These are phyloP conservation scores for Garcia nutans DNA, from an alignment of 345 rosid genomes.

Conservation along the genomic window DNA sequence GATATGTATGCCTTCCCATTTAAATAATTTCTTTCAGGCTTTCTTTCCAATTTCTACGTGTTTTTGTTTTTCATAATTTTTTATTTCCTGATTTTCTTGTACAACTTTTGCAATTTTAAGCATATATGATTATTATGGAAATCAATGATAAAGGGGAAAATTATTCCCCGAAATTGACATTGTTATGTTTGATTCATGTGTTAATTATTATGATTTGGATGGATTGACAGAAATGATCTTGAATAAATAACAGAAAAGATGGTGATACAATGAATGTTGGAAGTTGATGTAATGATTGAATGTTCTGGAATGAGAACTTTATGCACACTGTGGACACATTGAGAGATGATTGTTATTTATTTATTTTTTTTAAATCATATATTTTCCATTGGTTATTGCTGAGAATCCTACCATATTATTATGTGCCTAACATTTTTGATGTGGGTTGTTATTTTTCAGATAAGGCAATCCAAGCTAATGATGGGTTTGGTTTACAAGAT, in stretches of 20 bases:
- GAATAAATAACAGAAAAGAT: neutral
- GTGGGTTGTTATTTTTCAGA: constrained; percentile 32
- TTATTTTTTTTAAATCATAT: neutral
- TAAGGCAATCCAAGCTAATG: constrained; percentile 34
- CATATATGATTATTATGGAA: neutral
- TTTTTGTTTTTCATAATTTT: neutral
- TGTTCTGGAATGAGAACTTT: neutral
- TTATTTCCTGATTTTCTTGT: neutral
- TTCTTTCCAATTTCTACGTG: neutral
- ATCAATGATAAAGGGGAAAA: neutral
- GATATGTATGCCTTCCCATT: neutral
- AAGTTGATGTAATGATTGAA: neutral
- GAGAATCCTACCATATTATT: neutral
- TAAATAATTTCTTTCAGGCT: neutral
- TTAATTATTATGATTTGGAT: neutral
- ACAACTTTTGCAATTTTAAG: neutral
- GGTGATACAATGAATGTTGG: neutral
- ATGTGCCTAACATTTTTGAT: constrained; percentile 4
- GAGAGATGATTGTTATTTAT: neutral
- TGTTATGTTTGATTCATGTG: neutral
- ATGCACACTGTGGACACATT: neutral
- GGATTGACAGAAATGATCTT: neutral
- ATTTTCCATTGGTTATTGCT: neutral
- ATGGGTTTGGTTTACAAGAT: constrained; percentile 39
- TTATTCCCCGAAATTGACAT: neutral